A percentile compares a stretch with the other conserved stretches of the same genome.
phyloP scores from a whole-genome alignment of 805 yeast genomes.

The Cyberlindnera mississippiensis region DNA sequence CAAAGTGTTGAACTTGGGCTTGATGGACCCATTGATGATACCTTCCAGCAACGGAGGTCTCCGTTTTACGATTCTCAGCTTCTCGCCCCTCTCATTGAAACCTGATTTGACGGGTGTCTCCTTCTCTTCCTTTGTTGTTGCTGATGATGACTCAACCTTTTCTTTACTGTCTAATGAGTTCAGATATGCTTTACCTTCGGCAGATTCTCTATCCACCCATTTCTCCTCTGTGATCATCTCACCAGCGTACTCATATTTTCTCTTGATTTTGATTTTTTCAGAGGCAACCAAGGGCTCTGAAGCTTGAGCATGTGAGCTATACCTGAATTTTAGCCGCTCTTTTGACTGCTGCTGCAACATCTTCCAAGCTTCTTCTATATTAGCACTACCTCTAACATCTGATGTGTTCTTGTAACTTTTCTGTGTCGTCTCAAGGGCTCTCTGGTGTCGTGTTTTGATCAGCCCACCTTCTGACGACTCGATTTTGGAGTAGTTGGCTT shows the following conservation, averaged over 20 bases:
- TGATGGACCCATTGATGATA: conserved; percentile 63
- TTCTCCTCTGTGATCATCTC: conserved; percentile 73
- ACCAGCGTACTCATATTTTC: conserved; percentile 89
- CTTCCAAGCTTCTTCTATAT: conserved; percentile 52
- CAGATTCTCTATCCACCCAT: conserved; percentile 69
- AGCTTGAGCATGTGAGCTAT: conserved; percentile 18
- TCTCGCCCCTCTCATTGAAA: conserved; percentile 28
- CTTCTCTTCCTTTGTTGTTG: conserved; percentile 11
- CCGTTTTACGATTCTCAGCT: conserved; percentile 55
- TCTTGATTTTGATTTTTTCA: conserved; percentile 63
- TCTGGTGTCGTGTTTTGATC: conserved; percentile 65
- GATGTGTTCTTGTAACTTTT: conserved; percentile 20
- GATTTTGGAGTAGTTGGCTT: conserved; percentile 43
- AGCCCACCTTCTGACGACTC: conserved; percentile 60
- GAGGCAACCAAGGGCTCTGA: conserved; percentile 12
- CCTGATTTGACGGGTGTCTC: conserved; percentile 10
- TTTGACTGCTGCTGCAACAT: conserved; percentile 40
- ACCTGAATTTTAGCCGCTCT: conserved; percentile 24
- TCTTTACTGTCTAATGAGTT: conserved; percentile 44
- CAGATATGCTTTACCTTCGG: conserved; percentile 82
- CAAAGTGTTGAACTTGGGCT: conserved; percentile 80
- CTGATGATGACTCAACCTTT: conserved; percentile 13
- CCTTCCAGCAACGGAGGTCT: conserved; percentile 75
- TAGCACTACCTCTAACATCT: conserved; percentile 27
- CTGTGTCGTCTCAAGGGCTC: conserved; percentile 39